phyloP scores from a whole-genome alignment of 177 flowering plant genomes.

The Telopea speciosissima region DNA sequence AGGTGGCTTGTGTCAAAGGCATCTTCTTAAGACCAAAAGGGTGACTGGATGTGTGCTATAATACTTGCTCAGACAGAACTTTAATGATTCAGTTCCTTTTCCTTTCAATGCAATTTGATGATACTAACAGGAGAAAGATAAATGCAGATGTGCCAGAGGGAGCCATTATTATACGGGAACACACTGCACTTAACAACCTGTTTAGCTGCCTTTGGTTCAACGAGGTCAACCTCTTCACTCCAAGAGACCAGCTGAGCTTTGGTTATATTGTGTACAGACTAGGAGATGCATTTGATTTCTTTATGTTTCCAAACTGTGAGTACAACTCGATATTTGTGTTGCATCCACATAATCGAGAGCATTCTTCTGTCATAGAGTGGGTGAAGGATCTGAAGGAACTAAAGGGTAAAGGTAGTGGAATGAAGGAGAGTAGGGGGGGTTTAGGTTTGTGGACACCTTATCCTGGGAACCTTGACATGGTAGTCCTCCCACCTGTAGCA shows the following conservation, averaged over 20 bases:
- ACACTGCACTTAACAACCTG: constrained; percentile 70
- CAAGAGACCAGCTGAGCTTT: constrained; percentile 95
- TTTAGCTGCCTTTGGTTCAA: constrained; percentile 98
- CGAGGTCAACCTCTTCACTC: constrained; percentile 91
- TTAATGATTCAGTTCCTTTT: not conserved
- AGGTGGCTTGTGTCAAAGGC: not conserved
- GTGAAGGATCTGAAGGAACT: constrained; percentile 58
- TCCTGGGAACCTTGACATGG: constrained; percentile 63
- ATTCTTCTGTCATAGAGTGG: constrained; percentile 86
- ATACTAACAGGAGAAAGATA: not conserved
- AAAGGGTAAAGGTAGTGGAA: constrained; percentile 32
- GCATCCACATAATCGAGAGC: constrained; percentile 83
- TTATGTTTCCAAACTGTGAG: constrained; percentile 95
- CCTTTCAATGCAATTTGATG: not conserved
- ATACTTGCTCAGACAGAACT: not conserved
- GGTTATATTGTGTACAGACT: constrained; percentile 87
- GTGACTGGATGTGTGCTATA: not conserved
- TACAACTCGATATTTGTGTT: constrained; percentile 75
- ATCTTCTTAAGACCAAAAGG: not conserved
- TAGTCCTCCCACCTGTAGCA: constrained; percentile 60
- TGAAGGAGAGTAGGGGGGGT: constrained; percentile 85
- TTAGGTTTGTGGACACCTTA: constrained; percentile 94
- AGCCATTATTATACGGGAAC: constrained; percentile 89
- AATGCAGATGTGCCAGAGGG: constrained; percentile 97
- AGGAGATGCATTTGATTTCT: constrained; percentile 54